Conservation (phyloP, 2,329 filamentous ascomycete species). For the Alternaria sp. region DNA sequence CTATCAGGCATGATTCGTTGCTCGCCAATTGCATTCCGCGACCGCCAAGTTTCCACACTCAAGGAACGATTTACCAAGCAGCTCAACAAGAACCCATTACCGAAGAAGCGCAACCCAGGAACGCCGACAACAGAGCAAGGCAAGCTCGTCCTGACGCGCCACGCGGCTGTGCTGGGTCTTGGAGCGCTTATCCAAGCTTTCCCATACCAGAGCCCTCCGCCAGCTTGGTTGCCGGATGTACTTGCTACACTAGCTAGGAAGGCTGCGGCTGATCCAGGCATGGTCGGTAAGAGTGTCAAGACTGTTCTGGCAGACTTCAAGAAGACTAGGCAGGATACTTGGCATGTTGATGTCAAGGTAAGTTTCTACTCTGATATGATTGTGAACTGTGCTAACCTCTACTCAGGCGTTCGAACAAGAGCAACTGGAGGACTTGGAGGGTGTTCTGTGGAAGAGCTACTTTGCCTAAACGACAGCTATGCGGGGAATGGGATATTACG, state of each 20-base stretch:
- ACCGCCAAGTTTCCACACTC: conserved; percentile 75
- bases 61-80: conserved; percentile 79
- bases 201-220: conserved; percentile 92
- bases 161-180: conserved; percentile 89
- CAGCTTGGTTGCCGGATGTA: conserved; percentile 91
- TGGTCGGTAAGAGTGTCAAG: conserved; percentile 96
- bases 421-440: conserved; percentile 92
- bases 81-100: conserved; percentile 84
- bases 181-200: conserved; percentile 94
- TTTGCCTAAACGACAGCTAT: conserved; percentile 70
- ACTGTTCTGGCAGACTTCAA: conserved; percentile 95
- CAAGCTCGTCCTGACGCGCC: conserved; percentile 78
- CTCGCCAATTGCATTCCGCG: conserved; percentile 80
- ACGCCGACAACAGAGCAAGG: conserved; percentile 76
- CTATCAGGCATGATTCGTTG: conserved; percentile 98
- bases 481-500: background rate
- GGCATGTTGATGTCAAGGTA: conserved; percentile 98
- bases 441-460: conserved; percentile 99
- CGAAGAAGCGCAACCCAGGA: conserved; percentile 67
- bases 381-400: background rate
- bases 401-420: conserved; percentile 80
- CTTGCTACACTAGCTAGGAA: conserved; percentile 82
- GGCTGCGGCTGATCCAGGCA: conserved; percentile 85
- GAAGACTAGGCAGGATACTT: conserved; percentile 98
- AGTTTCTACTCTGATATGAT: conserved; percentile 33